Conservation (phyloP, 2,329 filamentous ascomycete species). For the Penicillium paneum region DNA sequence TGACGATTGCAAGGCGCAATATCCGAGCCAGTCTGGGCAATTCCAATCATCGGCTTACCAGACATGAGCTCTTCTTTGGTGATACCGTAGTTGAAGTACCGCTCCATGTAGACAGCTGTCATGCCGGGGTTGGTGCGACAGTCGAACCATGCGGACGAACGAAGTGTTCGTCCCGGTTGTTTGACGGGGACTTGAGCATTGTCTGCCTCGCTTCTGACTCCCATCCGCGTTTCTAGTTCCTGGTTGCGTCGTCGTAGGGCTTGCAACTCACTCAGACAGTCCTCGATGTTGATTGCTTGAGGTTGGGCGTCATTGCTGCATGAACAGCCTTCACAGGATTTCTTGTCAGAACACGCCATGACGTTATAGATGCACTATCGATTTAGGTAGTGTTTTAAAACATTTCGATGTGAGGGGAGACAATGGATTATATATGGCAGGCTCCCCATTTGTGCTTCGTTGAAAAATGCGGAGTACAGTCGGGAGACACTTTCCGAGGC, state of each 20-base stretch:
- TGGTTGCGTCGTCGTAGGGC: slow-evolving; percentile 38
- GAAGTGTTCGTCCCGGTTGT: slow-evolving; percentile 31
- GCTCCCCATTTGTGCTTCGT: slow-evolving; percentile 8
- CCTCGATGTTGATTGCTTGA: slow-evolving; percentile 37
- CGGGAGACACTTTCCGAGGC: slow-evolving; percentile 4
- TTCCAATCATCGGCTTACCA: slow-evolving; percentile 52
- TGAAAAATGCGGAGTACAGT: neutral
- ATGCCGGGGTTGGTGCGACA: slow-evolving; percentile 43
- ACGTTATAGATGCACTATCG: neutral
- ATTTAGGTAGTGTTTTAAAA: neutral
- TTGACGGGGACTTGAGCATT: slow-evolving; percentile 31
- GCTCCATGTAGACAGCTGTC: slow-evolving; percentile 50
- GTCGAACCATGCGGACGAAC: slow-evolving; percentile 48
- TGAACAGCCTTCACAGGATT: slow-evolving; percentile 36
- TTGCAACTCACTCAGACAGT: slow-evolving; percentile 41
- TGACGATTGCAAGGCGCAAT: slow-evolving; percentile 52
- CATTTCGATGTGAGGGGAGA: slow-evolving; percentile 8
- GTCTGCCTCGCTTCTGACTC: slow-evolving; percentile 17
- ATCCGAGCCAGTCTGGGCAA: slow-evolving; percentile 53
- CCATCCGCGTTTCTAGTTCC: slow-evolving; percentile 30
- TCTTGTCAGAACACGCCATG: slow-evolving; percentile 17
- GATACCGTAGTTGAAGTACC: slow-evolving; percentile 51
- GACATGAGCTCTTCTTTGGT: slow-evolving; percentile 50
- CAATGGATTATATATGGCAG: slow-evolving; percentile 5
- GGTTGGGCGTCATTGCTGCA: slow-evolving; percentile 23